phyloP scores from a whole-genome alignment of 2,329 filamentous ascomycete species.

The Trichoderma asperellum region DNA sequence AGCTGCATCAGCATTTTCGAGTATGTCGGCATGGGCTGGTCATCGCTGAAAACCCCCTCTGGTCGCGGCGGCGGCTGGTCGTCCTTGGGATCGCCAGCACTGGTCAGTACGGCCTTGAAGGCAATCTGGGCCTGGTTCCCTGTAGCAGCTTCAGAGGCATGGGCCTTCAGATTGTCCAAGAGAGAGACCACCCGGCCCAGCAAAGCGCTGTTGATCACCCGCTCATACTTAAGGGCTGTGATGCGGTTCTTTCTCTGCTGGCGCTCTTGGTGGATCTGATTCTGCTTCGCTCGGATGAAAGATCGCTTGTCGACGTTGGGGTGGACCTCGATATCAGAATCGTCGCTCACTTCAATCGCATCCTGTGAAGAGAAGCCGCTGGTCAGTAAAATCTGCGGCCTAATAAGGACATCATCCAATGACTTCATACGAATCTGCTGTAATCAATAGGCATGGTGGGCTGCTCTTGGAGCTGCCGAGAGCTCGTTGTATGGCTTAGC shows the following conservation, averaged over 20 bases:
- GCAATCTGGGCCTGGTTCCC: slow-evolving; percentile 78
- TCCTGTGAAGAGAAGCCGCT: slow-evolving; percentile 57
- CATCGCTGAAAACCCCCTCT: slow-evolving; percentile 75
- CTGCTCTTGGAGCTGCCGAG: slow-evolving; percentile 18
- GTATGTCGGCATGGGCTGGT: slow-evolving; percentile 78
- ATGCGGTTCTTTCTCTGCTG: slow-evolving; percentile 86
- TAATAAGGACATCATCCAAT: background rate
- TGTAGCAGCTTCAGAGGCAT: slow-evolving; percentile 68
- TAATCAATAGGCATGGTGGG: slow-evolving; percentile 58
- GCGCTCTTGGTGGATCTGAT: slow-evolving; percentile 92
- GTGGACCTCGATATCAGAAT: slow-evolving; percentile 97
- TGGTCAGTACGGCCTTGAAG: slow-evolving; percentile 87
- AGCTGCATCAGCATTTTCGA: slow-evolving; percentile 99
- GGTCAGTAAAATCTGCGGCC: slow-evolving; percentile 2
- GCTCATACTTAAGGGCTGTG: slow-evolving; percentile 88
- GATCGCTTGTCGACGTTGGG: slow-evolving; percentile 98
- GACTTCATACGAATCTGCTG: slow-evolving; percentile 67
- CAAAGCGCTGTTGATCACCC: slow-evolving; percentile 88
- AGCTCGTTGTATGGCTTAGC: slow-evolving; percentile 1
- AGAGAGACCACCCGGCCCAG: slow-evolving; percentile 81
- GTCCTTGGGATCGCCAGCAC: slow-evolving; percentile 71
- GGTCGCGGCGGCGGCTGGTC: slow-evolving; percentile 75
- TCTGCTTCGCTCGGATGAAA: slow-evolving; percentile 97
- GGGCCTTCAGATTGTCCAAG: slow-evolving; percentile 72
- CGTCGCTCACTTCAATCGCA: slow-evolving; percentile 93